These are phyloP conservation scores for Dianthus caryophyllus DNA, from an alignment of 148 eudicot species.

Conservation along the genomic window DNA sequence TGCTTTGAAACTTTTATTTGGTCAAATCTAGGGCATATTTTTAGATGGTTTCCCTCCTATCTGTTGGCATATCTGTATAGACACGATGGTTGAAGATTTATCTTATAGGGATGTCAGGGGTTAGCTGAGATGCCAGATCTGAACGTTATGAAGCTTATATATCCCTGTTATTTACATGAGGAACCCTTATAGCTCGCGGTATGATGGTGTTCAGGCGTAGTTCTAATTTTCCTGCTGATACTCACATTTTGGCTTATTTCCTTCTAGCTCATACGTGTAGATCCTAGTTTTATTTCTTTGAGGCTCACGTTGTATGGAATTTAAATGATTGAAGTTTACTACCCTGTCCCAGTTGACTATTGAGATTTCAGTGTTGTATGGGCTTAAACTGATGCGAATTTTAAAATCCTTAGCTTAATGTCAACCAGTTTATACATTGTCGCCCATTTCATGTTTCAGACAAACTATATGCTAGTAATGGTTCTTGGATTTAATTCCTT, in stretches of 20 bases:
- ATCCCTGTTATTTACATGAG: neutral
- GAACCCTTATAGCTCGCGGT: neutral
- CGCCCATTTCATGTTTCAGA: neutral
- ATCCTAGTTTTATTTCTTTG: neutral
- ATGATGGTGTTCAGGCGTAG: neutral
- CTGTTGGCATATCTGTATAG: neutral
- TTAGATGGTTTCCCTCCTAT: neutral
- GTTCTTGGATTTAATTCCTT: neutral
- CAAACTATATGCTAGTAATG: neutral
- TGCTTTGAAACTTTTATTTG: slow-evolving; percentile 7
- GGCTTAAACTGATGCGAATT: neutral
- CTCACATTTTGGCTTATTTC: too few relatives aligned
- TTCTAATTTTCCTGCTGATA: too few relatives aligned
- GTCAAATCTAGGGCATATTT: neutral
- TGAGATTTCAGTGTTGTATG: neutral
- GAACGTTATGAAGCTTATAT: neutral
- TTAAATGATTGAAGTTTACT: too few relatives aligned
- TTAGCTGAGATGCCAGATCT: neutral
- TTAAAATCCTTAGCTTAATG: neutral
- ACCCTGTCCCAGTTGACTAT: neutral
- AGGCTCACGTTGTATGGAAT: neutral
- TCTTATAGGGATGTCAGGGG: neutral
- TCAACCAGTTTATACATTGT: neutral
- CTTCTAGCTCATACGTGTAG: too few relatives aligned
- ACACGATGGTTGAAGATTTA: neutral